Percentiles rank a stretch among this genome's conserved stretches.
Conservation (phyloP, 1,284 basidiomycete species). For the Irpex sp. region DNA sequence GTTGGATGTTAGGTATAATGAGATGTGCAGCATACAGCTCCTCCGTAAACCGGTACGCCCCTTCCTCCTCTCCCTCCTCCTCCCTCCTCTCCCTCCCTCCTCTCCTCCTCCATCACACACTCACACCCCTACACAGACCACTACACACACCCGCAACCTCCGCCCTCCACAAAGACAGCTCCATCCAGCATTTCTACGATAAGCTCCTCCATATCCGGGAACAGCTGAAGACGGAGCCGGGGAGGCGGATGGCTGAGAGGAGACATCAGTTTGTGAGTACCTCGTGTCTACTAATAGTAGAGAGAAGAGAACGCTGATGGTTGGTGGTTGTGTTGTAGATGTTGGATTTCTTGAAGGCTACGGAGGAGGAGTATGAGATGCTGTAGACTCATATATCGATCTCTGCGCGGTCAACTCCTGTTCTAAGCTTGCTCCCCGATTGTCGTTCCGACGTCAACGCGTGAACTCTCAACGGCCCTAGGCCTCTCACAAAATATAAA, state of each 20-base stretch:
- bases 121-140: no score
- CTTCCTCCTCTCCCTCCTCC: neutral
- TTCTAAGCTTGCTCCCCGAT: no score
- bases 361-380: conserved; percentile 25
- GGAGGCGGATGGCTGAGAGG: conserved; percentile 63
- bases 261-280: conserved; percentile 64
- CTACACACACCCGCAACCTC: conserved; percentile 58
- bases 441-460: no score
- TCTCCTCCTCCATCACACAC: no score
- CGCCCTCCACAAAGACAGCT: conserved; percentile 43
- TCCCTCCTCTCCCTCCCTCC: no score
- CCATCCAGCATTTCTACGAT: conserved; percentile 84
- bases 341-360: conserved; percentile 24
- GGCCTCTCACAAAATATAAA: no score
- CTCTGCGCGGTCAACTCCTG: no score
- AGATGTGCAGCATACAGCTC: conserved; percentile 82
- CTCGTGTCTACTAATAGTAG: no score
- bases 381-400: neutral
- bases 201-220: conserved; percentile 76
- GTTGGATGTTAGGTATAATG: conserved; percentile 56
- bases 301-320: no score
- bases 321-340: no score
- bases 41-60: conserved; percentile 51
- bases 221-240: conserved; percentile 72
- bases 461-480: no score